Evolutionary conservation across 2,329 filamentous ascomycete species (phyloP).

Genomic region (Cladophialophora psammophila): DNA sequence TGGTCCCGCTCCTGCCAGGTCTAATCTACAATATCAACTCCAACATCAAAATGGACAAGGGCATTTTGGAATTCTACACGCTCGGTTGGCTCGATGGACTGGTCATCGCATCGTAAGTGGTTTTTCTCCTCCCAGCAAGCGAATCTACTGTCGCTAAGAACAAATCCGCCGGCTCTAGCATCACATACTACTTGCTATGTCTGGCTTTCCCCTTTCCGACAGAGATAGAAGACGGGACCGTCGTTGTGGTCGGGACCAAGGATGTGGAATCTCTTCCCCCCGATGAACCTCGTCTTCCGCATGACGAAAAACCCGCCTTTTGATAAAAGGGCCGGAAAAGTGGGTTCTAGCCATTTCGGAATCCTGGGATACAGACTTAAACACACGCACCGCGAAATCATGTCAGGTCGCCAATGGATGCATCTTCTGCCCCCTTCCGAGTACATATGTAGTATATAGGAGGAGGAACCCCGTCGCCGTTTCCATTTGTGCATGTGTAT

Average conservation of each 20-base stretch:
- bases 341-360: too few species aligned
- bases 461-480: too few species aligned
- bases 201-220: conserved; percentile 17
- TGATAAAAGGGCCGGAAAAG: too few species aligned
- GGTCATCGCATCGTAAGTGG: conserved; percentile 40
- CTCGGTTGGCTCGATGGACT: conserved; percentile 72
- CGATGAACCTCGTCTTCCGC: background rate
- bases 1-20: conserved; percentile 65
- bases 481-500: too few species aligned
- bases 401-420: too few species aligned
- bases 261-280: conserved; percentile 2
- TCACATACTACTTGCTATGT: conserved; percentile 21
- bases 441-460: too few species aligned
- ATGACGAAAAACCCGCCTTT: background rate
- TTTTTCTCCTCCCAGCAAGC: background rate
- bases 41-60: conserved; percentile 51
- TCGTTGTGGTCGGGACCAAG: conserved; percentile 16
- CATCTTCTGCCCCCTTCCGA: too few species aligned
- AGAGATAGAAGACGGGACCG: background rate
- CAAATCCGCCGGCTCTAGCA: background rate
- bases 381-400: too few species aligned
- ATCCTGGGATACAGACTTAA: too few species aligned
- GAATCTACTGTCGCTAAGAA: background rate
- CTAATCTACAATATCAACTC: conserved; percentile 55
- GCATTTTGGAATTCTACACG: conserved; percentile 62